Conservation (phyloP, 371 early-diverging fungal genomes). For the Mortierella polycephala region DNA sequence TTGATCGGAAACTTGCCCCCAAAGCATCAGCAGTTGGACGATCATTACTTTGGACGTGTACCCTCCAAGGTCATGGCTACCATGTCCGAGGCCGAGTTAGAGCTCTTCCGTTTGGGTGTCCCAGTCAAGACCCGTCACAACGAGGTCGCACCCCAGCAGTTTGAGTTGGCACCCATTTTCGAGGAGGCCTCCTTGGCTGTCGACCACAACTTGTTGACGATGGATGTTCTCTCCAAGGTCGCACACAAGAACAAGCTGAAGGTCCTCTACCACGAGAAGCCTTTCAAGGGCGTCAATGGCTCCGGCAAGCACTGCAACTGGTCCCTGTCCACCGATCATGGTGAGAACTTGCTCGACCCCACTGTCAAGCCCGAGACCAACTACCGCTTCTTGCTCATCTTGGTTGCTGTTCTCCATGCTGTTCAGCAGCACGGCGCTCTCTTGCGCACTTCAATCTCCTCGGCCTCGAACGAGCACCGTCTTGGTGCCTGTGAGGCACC, state of each 20-base stretch:
- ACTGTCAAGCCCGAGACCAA: slow-evolving; percentile 93
- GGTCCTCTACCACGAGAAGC: slow-evolving; percentile 98
- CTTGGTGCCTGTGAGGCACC: slow-evolving; percentile 99
- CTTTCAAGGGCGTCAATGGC: slow-evolving; percentile 98
- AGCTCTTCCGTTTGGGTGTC: slow-evolving; percentile 93
- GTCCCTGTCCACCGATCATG: slow-evolving; percentile 94
- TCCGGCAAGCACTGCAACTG: slow-evolving; percentile 99
- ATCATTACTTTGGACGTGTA: slow-evolving; percentile 98
- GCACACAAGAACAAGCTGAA: slow-evolving; percentile 97
- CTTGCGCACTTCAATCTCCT: slow-evolving; percentile 91
- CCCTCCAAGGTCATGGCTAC: slow-evolving; percentile 92
- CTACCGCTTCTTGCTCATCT: slow-evolving; percentile 94
- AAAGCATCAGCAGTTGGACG: slow-evolving; percentile 98
- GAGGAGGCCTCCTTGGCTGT: slow-evolving; percentile 96
- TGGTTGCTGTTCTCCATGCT: slow-evolving; percentile 90
- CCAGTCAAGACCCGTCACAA: slow-evolving; percentile 99
- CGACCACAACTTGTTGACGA: slow-evolving; percentile 98
- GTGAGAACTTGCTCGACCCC: slow-evolving; percentile 97
- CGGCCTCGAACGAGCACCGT: slow-evolving; percentile 96
- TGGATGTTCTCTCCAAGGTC: slow-evolving; percentile 96
- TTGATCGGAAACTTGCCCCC: slow-evolving; percentile 94
- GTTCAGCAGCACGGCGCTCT: slow-evolving; percentile 91
- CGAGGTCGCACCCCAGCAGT: slow-evolving; percentile 99
- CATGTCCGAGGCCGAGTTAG: slow-evolving; percentile 94
- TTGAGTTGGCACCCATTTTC: slow-evolving; percentile 97